A percentile compares a stretch with the other conserved stretches of the same genome.
These are phyloP conservation scores for Mycena filopes DNA, from an alignment of 768 basidiomycete genomes.

Conservation along the genomic window DNA sequence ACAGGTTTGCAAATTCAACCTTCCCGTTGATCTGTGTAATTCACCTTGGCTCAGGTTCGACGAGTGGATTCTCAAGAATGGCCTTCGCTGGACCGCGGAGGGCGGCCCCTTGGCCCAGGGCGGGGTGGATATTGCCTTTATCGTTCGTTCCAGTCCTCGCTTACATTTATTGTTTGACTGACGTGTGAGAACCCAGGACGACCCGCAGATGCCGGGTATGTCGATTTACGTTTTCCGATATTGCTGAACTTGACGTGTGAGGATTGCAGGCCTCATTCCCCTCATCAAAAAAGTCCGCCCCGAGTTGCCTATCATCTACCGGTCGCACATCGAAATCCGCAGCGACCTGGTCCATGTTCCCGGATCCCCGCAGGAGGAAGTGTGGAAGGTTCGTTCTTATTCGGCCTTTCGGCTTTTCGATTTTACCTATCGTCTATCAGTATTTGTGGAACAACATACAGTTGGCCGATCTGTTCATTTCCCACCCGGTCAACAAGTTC, in stretches of 20 bases:
- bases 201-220: slow-evolving; percentile 96
- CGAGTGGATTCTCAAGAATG: slow-evolving; percentile 91
- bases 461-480: slow-evolving; percentile 90
- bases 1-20: slow-evolving; percentile 35
- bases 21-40: neutral
- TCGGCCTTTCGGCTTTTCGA: neutral
- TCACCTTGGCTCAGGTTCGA: slow-evolving; percentile 60
- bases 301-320: slow-evolving; percentile 89
- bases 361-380: slow-evolving; percentile 88
- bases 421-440: slow-evolving; percentile 40
- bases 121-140: slow-evolving; percentile 89
- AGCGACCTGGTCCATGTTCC: slow-evolving; percentile 86
- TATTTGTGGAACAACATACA: slow-evolving; percentile 95
- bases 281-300: slow-evolving; percentile 88
- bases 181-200: slow-evolving; percentile 54
- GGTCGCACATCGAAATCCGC: slow-evolving; percentile 95
- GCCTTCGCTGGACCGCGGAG: slow-evolving; percentile 86
- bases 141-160: slow-evolving; percentile 58
- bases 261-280: slow-evolving; percentile 93
- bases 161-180: slow-evolving; percentile 1
- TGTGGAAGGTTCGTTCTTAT: slow-evolving; percentile 61
- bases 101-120: slow-evolving; percentile 87
- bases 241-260: too few relatives aligned
- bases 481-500: slow-evolving; percentile 93
- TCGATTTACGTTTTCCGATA: too few relatives aligned